These are phyloP conservation scores for Asclepias syriaca DNA, from an alignment of 257 asterid genomes.

Conservation along the genomic window DNA sequence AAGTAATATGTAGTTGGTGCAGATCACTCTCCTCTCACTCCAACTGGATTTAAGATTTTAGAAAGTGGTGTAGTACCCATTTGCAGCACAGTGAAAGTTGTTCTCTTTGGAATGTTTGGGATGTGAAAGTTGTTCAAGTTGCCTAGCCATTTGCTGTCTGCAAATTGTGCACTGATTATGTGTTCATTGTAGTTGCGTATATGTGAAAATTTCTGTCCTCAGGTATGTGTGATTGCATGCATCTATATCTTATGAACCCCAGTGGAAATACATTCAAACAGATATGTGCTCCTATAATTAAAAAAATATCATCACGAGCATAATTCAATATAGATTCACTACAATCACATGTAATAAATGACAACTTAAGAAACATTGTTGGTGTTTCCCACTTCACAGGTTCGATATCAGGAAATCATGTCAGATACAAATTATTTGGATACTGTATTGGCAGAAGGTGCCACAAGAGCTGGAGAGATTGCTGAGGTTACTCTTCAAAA, in stretches of 20 bases:
- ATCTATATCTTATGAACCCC: background rate
- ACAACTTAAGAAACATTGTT: background rate
- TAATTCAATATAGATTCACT: background rate
- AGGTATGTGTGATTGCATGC: background rate
- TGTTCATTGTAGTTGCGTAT: background rate
- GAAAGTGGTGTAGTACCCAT: background rate
- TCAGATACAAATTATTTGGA: slow-evolving; percentile 67
- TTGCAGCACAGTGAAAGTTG: background rate
- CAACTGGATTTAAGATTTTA: background rate
- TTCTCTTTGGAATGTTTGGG: background rate
- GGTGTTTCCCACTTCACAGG: slow-evolving; percentile 34
- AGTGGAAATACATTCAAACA: background rate
- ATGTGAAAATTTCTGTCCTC: background rate
- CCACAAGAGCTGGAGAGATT: slow-evolving; percentile 64
- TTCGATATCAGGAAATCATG: slow-evolving; percentile 62
- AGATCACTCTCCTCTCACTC: background rate
- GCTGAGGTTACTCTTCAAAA: slow-evolving; percentile 66
- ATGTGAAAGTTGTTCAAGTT: slow-evolving; percentile 2
- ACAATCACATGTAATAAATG: background rate
- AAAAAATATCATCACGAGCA: background rate
- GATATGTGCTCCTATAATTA: background rate
- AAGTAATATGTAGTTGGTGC: background rate
- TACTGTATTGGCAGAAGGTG: slow-evolving; percentile 68
- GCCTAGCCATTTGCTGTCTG: background rate
- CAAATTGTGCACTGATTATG: background rate